Base-by-base conservation (phyloP, 139 green algal species). In the Chlamydomonas schloesseri region DNA sequence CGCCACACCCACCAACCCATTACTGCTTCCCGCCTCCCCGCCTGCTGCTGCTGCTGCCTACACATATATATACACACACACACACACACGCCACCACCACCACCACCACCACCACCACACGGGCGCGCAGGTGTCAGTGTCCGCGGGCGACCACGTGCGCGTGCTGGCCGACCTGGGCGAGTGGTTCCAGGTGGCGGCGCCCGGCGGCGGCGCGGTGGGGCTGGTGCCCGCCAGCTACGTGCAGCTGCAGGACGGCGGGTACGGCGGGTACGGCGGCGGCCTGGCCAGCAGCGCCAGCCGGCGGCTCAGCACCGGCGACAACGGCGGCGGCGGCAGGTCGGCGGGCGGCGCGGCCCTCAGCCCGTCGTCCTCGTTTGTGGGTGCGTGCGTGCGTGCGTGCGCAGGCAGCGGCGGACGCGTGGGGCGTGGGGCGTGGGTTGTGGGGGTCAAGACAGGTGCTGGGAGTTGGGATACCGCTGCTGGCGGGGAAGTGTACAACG, bases 131-230 rank as follows among this genome's bases (percentile, higher is more conserved):
- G 75, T 90, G 37, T 90, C 85, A 0, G 85, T 90, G 26, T 71
- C 81, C 2, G 79, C 74, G 31, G 89, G 86, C 42, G 86, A 90
- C 33, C 81, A 76, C 11, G 86, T 92, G 13, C 71, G 73, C 8
- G 77, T 90, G 33, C 58, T 87, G 29, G 67, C 74, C 55, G 86
- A 92, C 85, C 82, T 92, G 70, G 89, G 86, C 68, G 89, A 90
- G 67, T 92, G 89, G 89, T 64, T 89, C 60, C 85, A 90, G 0
- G 85, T 89, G 29, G 28, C 74, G n/a, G 75, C 75, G n/a, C 28
- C 73, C 57, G 29, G 69, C 17, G 81, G 81, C 34, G 46, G 55
- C 46, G 11, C 29, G 53, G 42, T 50, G 42, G 88, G 88, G 17
- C 64, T 89, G 46, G 84, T 92, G 60, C 88, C 88, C 1, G 80